These are phyloP conservation scores for Peziza echinospora DNA, from an alignment of 495 filamentous ascomycete genomes.

Conservation along the genomic window DNA sequence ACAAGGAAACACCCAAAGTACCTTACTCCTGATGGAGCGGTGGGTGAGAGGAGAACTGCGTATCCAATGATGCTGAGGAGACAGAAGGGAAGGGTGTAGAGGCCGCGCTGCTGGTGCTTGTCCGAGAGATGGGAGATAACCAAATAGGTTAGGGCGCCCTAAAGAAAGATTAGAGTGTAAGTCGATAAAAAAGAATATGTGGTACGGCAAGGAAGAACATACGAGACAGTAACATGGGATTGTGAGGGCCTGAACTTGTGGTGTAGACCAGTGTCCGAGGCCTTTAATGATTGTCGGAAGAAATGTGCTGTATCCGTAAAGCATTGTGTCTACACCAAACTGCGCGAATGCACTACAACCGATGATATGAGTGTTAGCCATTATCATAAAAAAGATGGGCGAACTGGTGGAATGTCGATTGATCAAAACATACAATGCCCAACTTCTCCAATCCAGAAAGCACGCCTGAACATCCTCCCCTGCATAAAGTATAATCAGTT, in stretches of 20 bases:
- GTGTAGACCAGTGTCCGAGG: constrained; percentile 36
- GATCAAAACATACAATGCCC: constrained; percentile 29
- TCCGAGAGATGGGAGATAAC: no score
- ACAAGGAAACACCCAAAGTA: constrained; percentile 58
- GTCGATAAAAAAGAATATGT: no score
- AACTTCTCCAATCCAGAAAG: constrained; percentile 41
- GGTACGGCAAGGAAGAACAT: constrained; percentile 41
- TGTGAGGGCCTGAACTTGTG: constrained; percentile 51
- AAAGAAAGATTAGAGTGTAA: no score
- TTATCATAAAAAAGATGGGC: no score
- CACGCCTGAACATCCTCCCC: constrained; percentile 26
- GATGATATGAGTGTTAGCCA: no score
- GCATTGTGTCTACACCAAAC: constrained; percentile 49
- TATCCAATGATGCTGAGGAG: constrained; percentile 44
- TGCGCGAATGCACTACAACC: constrained; percentile 27
- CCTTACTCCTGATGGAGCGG: constrained; percentile 35
- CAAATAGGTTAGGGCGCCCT: no score
- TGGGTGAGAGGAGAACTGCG: constrained; percentile 37
- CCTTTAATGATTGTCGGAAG: constrained; percentile 56
- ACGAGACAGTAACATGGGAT: constrained; percentile 52
- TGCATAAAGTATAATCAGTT: no score
- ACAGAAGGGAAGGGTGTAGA: constrained; percentile 37
- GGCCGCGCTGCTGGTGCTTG: no score
- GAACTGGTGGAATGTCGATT: no score
- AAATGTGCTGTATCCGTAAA: constrained; percentile 60